These are phyloP conservation scores for Daedaleopsis sinensis DNA, from an alignment of 768 basidiomycete genomes.

Conservation along the genomic window DNA sequence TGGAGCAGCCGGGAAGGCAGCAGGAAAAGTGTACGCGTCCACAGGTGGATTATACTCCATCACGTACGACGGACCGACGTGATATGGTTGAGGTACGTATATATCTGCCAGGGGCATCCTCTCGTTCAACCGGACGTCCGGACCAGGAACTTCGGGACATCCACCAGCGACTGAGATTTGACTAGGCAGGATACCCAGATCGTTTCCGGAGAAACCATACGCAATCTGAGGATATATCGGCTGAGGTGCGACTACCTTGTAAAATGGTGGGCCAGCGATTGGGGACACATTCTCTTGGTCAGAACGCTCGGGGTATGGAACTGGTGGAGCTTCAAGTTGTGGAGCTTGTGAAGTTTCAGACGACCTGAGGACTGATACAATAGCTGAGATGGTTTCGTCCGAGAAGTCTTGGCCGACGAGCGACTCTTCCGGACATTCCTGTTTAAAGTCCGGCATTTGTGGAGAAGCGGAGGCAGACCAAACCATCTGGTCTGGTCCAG, in stretches of 20 bases:
- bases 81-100: background rate
- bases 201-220: background rate
- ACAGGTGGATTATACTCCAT: background rate
- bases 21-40: background rate
- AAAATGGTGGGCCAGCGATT: background rate
- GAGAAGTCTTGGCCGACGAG: conserved; percentile 17
- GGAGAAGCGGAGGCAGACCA: background rate
- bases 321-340: background rate
- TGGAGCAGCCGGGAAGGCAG: background rate
- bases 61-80: background rate
- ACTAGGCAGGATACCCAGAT: conserved; percentile 2
- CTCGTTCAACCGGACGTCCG: background rate
- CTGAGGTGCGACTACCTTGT: conserved; percentile 6
- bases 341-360: background rate
- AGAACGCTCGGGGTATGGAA: background rate
- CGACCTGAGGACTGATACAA: conserved; percentile 29
- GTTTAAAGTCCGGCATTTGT: background rate
- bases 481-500: background rate
- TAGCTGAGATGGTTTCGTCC: conserved; percentile 28
- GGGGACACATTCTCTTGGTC: too few relatives aligned
- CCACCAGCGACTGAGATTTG: background rate
- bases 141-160: background rate
- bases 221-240: conserved; percentile 10
- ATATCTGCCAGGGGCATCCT: conserved; percentile 7
- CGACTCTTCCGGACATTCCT: background rate